A percentile compares a stretch with the other conserved stretches of the same genome.
These are phyloP conservation scores for Sporothrix schenckii DNA, from an alignment of 2,329 filamentous ascomycete genomes.

Conservation along the genomic window DNA sequence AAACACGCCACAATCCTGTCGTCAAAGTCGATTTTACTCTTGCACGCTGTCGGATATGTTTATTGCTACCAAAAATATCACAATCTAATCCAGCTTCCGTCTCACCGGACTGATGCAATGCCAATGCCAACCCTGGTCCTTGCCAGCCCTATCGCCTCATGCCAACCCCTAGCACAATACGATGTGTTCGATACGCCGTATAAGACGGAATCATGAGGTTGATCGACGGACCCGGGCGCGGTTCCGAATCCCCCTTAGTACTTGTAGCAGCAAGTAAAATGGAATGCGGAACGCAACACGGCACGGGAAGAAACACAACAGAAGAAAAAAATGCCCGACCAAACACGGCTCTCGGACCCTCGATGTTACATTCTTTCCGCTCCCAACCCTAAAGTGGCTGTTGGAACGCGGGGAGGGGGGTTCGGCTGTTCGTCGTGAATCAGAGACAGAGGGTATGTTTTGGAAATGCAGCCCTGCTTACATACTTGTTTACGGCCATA, in stretches of 20 bases:
- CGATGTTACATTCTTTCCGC: slow-evolving; percentile 16
- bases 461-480: background rate
- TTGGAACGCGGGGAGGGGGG: background rate
- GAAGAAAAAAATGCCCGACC: slow-evolving; percentile 1
- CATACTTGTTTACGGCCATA: background rate
- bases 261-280: too few species aligned
- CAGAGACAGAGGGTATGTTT: background rate
- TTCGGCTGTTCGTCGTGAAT: background rate
- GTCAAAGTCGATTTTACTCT: background rate
- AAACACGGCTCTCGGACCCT: slow-evolving; percentile 4
- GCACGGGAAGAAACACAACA: background rate
- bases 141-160: background rate
- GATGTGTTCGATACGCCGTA: slow-evolving; percentile 19
- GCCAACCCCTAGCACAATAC: slow-evolving; percentile 2
- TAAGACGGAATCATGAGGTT: background rate
- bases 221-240: background rate
- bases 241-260: background rate
- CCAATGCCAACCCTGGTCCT: background rate
- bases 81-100: too few species aligned
- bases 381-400: slow-evolving; percentile 4
- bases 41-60: too few species aligned
- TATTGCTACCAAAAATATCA: too few species aligned
- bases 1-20: slow-evolving; percentile 9
- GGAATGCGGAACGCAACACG: background rate
- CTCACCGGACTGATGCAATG: background rate